phyloP scores from a whole-genome alignment of 371 early-diverging fungal genomes.

The Saksenaea oblongispora region DNA sequence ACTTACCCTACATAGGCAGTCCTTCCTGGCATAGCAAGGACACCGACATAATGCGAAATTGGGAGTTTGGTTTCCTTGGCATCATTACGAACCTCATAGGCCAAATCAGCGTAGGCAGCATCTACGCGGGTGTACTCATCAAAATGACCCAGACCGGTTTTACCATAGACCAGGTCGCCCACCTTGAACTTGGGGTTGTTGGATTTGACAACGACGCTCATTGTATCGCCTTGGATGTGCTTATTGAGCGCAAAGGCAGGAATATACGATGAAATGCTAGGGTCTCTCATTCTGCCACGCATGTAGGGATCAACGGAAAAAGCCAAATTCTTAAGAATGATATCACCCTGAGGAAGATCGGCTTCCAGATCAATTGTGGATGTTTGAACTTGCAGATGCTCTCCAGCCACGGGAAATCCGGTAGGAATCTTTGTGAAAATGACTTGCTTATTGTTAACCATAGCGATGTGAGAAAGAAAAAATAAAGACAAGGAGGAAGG shows the following conservation, averaged over 20 bases:
- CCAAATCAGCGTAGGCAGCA: conserved; percentile 19
- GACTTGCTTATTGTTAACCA: conserved; percentile 25
- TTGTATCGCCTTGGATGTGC: conserved; percentile 54
- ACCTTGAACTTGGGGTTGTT: conserved; percentile 49
- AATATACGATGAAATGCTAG: conserved; percentile 42
- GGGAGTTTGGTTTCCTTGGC: conserved; percentile 41
- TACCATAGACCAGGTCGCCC: conserved; percentile 55
- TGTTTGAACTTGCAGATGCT: conserved; percentile 48
- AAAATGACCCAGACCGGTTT: conserved; percentile 39
- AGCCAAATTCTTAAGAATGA: conserved; percentile 47
- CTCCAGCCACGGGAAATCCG: conserved; percentile 39
- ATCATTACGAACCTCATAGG: conserved; percentile 30
- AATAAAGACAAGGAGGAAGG: neutral
- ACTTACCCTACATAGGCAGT: conserved; percentile 43
- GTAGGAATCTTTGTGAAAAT: conserved; percentile 44
- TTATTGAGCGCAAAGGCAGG: conserved; percentile 56
- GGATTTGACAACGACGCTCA: conserved; percentile 60
- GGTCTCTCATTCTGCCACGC: conserved; percentile 65
- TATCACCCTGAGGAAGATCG: conserved; percentile 50
- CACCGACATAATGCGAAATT: conserved; percentile 48
- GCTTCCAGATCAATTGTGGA: conserved; percentile 43
- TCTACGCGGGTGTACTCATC: conserved; percentile 41
- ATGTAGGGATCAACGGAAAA: conserved; percentile 50
- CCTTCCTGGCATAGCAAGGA: conserved; percentile 58
- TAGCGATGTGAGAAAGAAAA: conserved; percentile 2